Percentiles rank a stretch among this genome's conserved stretches.
These are phyloP conservation scores for Lyophyllum shimeji DNA, from an alignment of 768 basidiomycete genomes.

Conservation along the genomic window DNA sequence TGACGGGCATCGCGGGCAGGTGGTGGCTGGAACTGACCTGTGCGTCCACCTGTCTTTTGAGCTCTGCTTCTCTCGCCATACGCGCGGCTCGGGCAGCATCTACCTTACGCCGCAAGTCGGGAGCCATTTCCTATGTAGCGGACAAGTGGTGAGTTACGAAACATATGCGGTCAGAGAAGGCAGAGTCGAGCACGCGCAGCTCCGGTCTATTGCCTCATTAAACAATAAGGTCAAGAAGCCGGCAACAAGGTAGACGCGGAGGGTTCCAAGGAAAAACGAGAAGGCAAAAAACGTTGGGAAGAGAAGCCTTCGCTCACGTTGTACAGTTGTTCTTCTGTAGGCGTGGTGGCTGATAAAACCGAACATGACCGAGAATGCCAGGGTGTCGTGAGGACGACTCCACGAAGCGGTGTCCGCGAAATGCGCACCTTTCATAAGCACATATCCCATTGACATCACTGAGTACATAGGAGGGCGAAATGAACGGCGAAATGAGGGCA, in stretches of 20 bases:
- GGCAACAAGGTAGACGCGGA: conserved; percentile 9
- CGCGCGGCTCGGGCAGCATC: conserved; percentile 57
- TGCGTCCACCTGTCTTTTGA: conserved; percentile 48
- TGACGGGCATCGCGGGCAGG: not conserved
- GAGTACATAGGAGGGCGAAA: conserved; percentile 6
- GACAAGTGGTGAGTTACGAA: conserved; percentile 7
- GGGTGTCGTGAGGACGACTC: conserved; percentile 10
- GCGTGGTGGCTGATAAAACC: conserved; percentile 42
- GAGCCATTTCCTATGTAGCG: conserved; percentile 53
- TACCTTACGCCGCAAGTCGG: conserved; percentile 62
- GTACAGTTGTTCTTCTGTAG: conserved; percentile 54
- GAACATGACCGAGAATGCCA: conserved; percentile 13
- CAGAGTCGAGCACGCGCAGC: conserved; percentile 1
- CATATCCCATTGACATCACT: conserved; percentile 60
- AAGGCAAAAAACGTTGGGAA: conserved; percentile 2
- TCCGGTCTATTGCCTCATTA: not conserved
- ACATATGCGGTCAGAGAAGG: not conserved
- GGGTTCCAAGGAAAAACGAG: conserved; percentile 10
- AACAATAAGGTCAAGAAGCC: not conserved
- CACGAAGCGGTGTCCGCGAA: conserved; percentile 12
- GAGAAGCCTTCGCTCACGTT: conserved; percentile 38
- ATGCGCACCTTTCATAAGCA: conserved; percentile 57
- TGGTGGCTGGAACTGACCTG: conserved; percentile 43
- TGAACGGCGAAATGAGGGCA: conserved; percentile 8
- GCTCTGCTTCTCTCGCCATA: conserved; percentile 51